Conservation (phyloP, 2,329 filamentous ascomycete genomes). For the Alternaria rosae region DNA sequence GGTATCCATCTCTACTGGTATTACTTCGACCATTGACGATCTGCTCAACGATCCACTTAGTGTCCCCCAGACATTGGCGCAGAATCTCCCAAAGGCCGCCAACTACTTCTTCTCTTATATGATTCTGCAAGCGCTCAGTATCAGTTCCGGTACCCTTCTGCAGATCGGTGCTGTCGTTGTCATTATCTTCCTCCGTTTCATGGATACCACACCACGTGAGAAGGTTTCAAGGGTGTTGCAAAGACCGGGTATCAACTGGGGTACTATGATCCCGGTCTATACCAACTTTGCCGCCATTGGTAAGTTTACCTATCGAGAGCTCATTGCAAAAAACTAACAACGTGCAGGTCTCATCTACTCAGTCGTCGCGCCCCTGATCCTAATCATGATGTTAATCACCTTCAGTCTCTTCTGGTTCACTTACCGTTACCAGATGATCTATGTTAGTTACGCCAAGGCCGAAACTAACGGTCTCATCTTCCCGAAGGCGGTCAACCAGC, state of each 20-base stretch:
- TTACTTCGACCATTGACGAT: slow-evolving; percentile 70
- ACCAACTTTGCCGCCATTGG: slow-evolving; percentile 95
- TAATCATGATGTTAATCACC: slow-evolving; percentile 91
- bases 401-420: slow-evolving; percentile 93
- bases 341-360: slow-evolving; percentile 75
- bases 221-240: slow-evolving; percentile 88
- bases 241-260: slow-evolving; percentile 83
- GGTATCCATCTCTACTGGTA: slow-evolving; percentile 82
- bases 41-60: slow-evolving; percentile 70
- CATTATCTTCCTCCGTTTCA: slow-evolving; percentile 79
- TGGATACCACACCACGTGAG: slow-evolving; percentile 80
- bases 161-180: slow-evolving; percentile 80
- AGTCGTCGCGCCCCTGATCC: slow-evolving; percentile 86
- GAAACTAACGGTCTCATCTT: slow-evolving; percentile 95
- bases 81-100: slow-evolving; percentile 81
- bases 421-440: slow-evolving; percentile 95
- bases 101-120: slow-evolving; percentile 99
- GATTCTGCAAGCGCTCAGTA: slow-evolving; percentile 90
- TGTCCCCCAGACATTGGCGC: slow-evolving; percentile 75
- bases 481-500: slow-evolving; percentile 90
- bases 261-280: slow-evolving; percentile 92
- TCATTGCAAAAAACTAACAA: slow-evolving; percentile 12
- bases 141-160: slow-evolving; percentile 85
- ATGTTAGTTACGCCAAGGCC: slow-evolving; percentile 85
- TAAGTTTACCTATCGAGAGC: slow-evolving; percentile 34